A percentile compares a stretch with the other conserved stretches of the same genome.
Conservation (phyloP, 2,329 filamentous ascomycete species). For the Ilyonectria sp. region DNA sequence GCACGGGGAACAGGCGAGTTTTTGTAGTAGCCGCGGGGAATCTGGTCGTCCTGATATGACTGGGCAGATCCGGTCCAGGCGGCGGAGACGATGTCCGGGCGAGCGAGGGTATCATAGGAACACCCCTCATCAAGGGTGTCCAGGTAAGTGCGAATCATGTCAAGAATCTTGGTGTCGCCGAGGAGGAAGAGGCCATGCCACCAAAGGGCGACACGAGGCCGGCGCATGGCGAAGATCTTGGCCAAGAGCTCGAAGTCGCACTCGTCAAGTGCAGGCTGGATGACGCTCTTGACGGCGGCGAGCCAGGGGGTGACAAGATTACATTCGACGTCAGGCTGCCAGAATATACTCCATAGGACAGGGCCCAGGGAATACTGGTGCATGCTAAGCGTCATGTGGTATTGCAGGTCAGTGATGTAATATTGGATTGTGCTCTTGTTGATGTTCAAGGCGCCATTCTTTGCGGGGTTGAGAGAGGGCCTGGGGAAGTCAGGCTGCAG, state of each 20-base stretch:
- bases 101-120: constrained; percentile 43
- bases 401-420: constrained; percentile 42
- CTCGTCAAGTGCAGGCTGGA: constrained; percentile 39
- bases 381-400: constrained; percentile 53
- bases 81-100: constrained; percentile 47
- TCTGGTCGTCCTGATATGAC: constrained; percentile 43
- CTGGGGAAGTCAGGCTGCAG: constrained; percentile 42
- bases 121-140: constrained; percentile 47
- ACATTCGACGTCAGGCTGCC: constrained; percentile 50
- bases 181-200: constrained; percentile 50
- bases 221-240: constrained; percentile 45
- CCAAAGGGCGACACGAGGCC: constrained; percentile 48
- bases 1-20: constrained; percentile 37
- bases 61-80: constrained; percentile 45
- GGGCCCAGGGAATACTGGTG: constrained; percentile 45
- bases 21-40: constrained; percentile 32
- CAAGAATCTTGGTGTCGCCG: constrained; percentile 38
- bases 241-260: constrained; percentile 43
- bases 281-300: constrained; percentile 40
- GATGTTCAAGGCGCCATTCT: constrained; percentile 20
- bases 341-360: constrained; percentile 51
- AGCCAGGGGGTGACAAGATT: constrained; percentile 52
- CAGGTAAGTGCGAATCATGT: constrained; percentile 45
- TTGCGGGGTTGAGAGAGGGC: constrained; percentile 33
- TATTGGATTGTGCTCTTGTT: constrained; percentile 33